Evolutionary conservation across 257 asterid genomes (phyloP), one percentile per base, ranked within the genome.

Genomic region (Solanum bulbocastanum): DNA sequence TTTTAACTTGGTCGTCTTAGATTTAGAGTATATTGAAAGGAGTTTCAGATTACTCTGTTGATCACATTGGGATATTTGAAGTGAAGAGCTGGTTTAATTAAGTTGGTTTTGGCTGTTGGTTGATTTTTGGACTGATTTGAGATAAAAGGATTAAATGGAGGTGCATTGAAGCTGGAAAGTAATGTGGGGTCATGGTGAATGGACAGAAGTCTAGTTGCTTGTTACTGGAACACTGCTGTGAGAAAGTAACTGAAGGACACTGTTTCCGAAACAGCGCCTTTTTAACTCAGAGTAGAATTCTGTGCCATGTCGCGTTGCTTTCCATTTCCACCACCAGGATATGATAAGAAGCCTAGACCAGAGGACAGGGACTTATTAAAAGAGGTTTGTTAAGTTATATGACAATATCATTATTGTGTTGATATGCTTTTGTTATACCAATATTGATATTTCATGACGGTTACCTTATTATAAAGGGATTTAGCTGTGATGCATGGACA

Each of bases 321-420:
- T 90, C 98, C 98, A 58, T 96, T 95, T 94, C 99, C 99, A 86
- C 99, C 98, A 75, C 96, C 98, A 58, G 99, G 99, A 93, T 96
- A 96, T 92, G 96, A 94, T 90, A 94, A 92, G 92, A 89, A 95
- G 93, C 94, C 88, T 71, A 89, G 84, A 87, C 92, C 93, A 8
- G 95, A 94, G 83, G 97, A 94, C 89, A 87, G 90, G 84, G 91
- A 90, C 91, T 72, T 91, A 81, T 81, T 93, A 88, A 92, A 92
- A 93, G 95, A 96, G 98, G 98, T 96, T 88, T 86, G 93, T 89
- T 85, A 42, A 92, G 69, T 83, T 37, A 35, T 74, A 74, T 74
- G 83, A 0, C 71, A 79, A 37, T 74, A 83, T 85, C 69, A 60
- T 39, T 42, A 39, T 40, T 78, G 30, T 88, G 75, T 52, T 60